Evolutionary conservation across 2,329 filamentous ascomycete genomes (phyloP).

Genomic region (Xylaria digitata): DNA sequence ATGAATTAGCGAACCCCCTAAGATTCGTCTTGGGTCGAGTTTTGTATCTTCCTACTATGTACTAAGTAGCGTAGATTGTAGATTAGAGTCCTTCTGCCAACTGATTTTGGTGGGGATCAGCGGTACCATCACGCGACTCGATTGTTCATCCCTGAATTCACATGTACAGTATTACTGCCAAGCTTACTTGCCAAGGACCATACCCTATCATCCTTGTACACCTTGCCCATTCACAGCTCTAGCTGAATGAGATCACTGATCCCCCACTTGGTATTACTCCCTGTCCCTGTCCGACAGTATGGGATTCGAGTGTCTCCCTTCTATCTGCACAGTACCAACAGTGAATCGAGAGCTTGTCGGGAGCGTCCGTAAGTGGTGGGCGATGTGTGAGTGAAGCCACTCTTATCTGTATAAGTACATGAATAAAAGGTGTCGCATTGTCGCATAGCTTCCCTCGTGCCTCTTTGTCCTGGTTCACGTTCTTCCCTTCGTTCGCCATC

Average conservation of each 20-base stretch:
- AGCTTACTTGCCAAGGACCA: conserved; percentile 1
- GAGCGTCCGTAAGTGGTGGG: conserved; percentile 13
- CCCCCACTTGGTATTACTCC: conserved; percentile 23
- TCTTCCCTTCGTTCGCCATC: conserved; percentile 22
- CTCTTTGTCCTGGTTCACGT: conserved; percentile 14
- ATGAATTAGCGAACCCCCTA: too few species aligned
- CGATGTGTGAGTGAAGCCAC: conserved; percentile 1
- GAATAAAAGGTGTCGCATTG: conserved; percentile 34
- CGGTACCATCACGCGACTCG: conserved; percentile 30
- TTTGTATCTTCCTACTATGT: too few species aligned
- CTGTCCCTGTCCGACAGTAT: conserved; percentile 14
- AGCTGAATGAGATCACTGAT: conserved; percentile 25
- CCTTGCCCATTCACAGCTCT: conserved; percentile 18
- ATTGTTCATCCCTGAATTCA: conserved; percentile 15
- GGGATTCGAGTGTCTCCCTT: conserved; percentile 8
- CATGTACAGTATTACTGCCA: conserved; percentile 20
- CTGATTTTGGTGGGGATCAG: conserved; percentile 25
- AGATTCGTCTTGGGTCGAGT: too few species aligned
- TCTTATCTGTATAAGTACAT: conserved; percentile 28
- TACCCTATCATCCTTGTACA: conserved; percentile 2
- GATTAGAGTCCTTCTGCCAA: background rate
- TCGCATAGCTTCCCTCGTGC: conserved; percentile 33
- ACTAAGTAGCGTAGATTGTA: background rate
- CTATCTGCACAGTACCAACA: conserved; percentile 25
- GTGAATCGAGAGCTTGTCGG: conserved; percentile 8